Percentiles rank a stretch among this genome's conserved stretches.
These are phyloP conservation scores for Termitomyces sp. DNA, from an alignment of 768 basidiomycete genomes.

Conservation along the genomic window DNA sequence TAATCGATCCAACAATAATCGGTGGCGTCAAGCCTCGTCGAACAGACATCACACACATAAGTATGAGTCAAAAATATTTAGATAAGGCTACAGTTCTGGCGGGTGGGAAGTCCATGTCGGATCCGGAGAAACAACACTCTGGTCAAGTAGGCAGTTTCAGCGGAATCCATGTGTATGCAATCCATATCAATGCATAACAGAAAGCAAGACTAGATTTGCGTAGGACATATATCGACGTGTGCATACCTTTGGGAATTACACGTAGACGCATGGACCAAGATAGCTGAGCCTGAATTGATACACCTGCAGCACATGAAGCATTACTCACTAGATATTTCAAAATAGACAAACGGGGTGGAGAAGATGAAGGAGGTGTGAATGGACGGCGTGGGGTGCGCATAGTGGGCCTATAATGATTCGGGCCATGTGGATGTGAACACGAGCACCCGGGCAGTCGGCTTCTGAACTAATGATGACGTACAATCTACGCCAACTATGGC, in stretches of 20 bases:
- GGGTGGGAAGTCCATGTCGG: not conserved
- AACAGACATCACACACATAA: not conserved
- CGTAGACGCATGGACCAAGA: not conserved
- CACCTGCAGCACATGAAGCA: not conserved
- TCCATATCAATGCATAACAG: not conserved
- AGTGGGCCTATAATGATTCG: not conserved
- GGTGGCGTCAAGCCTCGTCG: not conserved
- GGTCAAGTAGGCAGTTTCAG: not conserved
- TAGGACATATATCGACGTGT: slow-evolving; percentile 6
- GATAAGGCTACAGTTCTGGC: not conserved
- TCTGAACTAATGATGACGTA: slow-evolving; percentile 8
- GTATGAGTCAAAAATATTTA: not conserved
- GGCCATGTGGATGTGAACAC: slow-evolving; percentile 9
- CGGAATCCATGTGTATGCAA: not conserved
- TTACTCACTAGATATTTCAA: not conserved
- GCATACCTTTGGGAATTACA: slow-evolving; percentile 4
- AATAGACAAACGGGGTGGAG: slow-evolving; percentile 1
- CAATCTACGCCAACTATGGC: not conserved
- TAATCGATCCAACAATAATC: not conserved
- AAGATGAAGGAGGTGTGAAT: slow-evolving; percentile 3
- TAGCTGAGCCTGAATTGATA: slow-evolving; percentile 1
- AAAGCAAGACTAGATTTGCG: not conserved
- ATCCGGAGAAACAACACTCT: not conserved
- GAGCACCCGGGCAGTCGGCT: not conserved
- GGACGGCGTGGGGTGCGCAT: not conserved